Base-by-base conservation (phyloP, 495 filamentous ascomycete species). In the Penicillium lividum region DNA sequence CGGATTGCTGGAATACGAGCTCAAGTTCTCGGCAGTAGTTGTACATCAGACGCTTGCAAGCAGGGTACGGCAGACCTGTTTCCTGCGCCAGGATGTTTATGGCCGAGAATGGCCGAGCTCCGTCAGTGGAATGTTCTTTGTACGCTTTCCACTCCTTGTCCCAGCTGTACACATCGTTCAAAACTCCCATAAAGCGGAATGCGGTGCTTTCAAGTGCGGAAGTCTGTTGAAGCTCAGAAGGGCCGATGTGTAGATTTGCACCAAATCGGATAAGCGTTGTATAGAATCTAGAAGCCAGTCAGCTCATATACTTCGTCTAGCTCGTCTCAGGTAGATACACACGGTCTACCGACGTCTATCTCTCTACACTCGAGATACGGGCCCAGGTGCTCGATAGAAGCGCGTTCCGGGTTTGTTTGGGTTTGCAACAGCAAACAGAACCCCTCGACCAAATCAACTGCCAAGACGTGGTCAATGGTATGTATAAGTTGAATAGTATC, bases 151-250 rank as follows among this genome's bases (percentile, higher is more conserved):
- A 68, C 51, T 65, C 62, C 8, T 50, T 52, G 22, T 68, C 59
- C 65, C 65, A 68, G 54, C 65, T 68, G 46, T 63, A 68, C 5
- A 68, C 59, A 45, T 68, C 65, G 49, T 68, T 68, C 16, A 68
- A 38, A 7, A 59, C 46, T 30, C 65, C 57, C 46, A 68, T 29
- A 42, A 65, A 62, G 15, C 65, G 52, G 16, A 65, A 68, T 0
- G 65, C 52, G 15, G 16, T 44, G 34, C 62, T 60, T 54, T 63
- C 62, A 28, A 65, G 27, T 5, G 28, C 36, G 9, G 57, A 31
- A 3, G 52, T 47, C 8, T 56, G 58, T 4, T 38, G 15, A 1
- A 63, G 56, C 18, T 63, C 62, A 0, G 27, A 5, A 3, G 54
- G 1, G 9, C 5, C 58, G 34, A 68, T 47, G 51, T 57, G 18